Evolutionary conservation across 106 monocot genomes (phyloP), one percentile per base, ranked within the genome.

Genomic region (Dioscorea dumetorum): DNA sequence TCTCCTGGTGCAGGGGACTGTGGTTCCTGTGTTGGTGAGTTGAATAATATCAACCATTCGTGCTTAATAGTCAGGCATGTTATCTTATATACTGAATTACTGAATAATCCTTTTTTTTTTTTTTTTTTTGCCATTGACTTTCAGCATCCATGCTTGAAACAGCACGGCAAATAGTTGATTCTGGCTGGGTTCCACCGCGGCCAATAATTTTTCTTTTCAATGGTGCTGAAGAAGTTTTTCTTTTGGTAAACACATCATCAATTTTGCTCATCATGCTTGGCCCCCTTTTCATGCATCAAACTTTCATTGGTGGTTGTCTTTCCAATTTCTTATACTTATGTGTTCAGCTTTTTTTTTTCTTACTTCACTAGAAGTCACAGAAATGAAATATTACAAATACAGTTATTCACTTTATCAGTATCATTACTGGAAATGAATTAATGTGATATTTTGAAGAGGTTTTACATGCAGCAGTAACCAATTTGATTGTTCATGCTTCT

Each of bases 21-120:
- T 83, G 99, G 87, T 80, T 99, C 99, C 82, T 99, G 99, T 80
- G 90, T 99, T 79, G 99, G 99, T 99, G 57, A 80, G 88, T 78
- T 60, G 9, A 66, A 54, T 71, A 16, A 49, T 21, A 6, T 22
- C 53, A 20, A 50, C 17, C 8, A 34, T 24, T 18, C 48, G 5
- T 32, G 22, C 24, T 75, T 56, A 19, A 56, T 56, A 56, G 16
- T 56, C n/a, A 18, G 4, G 54, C 0, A 18, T 14, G 28, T 62
- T 41, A 41, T 41, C 10, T 41, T 41, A 5, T 41, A 41, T 41
- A 41, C 41, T 41, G 28, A 41, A 41, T 41, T 3, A 8, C 6
- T 8, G 3, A 41, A n/a, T n/a, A n/a, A n/a, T n/a, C n/a, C n/a
- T n/a, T n/a, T n/a, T n/a, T n/a, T n/a, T n/a, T n/a, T n/a, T 10